Evolutionary conservation across 2,329 filamentous ascomycete genomes (phyloP).

Genomic region (Pezicula neosporulosa): DNA sequence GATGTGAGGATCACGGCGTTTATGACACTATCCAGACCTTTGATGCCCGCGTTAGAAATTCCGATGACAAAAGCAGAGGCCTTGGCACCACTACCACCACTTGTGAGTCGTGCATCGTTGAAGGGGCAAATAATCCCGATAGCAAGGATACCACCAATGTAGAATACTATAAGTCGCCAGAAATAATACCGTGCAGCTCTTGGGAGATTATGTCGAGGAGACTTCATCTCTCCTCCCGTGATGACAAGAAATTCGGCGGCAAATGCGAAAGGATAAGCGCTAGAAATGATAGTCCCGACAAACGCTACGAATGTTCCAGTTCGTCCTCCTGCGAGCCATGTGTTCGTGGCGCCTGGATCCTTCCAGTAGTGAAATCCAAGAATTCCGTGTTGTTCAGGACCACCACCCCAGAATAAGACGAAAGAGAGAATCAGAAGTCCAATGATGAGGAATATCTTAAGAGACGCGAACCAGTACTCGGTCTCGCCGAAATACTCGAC

Average conservation of each 20-base stretch:
- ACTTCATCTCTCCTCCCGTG: slow-evolving; percentile 61
- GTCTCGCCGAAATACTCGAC: slow-evolving; percentile 57
- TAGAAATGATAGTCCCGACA: slow-evolving; percentile 45
- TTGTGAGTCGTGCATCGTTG: slow-evolving; percentile 52
- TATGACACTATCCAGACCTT: slow-evolving; percentile 61
- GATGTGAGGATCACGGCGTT: slow-evolving; percentile 67
- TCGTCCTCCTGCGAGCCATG: slow-evolving; percentile 38
- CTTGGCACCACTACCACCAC: slow-evolving; percentile 41
- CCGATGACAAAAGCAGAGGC: slow-evolving; percentile 50
- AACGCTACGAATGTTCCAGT: slow-evolving; percentile 54
- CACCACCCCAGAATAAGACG: slow-evolving; percentile 54
- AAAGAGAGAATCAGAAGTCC: slow-evolving; percentile 53
- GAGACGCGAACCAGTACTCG: slow-evolving; percentile 58
- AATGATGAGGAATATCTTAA: slow-evolving; percentile 57
- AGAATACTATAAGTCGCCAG: slow-evolving; percentile 58
- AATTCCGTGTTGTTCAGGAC: slow-evolving; percentile 40
- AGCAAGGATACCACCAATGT: slow-evolving; percentile 54
- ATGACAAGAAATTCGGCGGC: slow-evolving; percentile 57
- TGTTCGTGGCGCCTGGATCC: slow-evolving; percentile 31
- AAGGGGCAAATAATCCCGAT: slow-evolving; percentile 61
- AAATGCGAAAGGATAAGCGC: slow-evolving; percentile 52
- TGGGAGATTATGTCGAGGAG: slow-evolving; percentile 62
- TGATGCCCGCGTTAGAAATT: slow-evolving; percentile 63
- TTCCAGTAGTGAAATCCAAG: slow-evolving; percentile 46
- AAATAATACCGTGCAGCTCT: slow-evolving; percentile 59